Evolutionary conservation across 371 early-diverging fungal species (phyloP), one percentile per base, ranked within the genome.

Genomic region (Capillidium rhysosporum): DNA sequence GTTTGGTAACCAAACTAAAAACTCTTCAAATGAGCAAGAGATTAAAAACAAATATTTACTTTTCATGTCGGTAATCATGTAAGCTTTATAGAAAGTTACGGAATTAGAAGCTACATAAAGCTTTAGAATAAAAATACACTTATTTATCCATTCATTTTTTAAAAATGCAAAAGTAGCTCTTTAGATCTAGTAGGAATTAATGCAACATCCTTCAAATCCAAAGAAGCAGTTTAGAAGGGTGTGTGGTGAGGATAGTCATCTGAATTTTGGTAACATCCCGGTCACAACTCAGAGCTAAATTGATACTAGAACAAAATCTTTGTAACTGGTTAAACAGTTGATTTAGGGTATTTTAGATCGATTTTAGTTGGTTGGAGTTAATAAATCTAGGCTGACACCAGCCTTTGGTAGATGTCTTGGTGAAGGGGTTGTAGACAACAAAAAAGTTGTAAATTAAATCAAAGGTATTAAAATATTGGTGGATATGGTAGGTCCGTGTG

Each of bases 401-500:
- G 55, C 73, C 34, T 34, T 34, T 34, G 34, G 34, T 71, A 2
- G 76, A 70, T 4, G 79, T 75, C 41, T 75, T 72, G 0, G 75
- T 72, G 12, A 68, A 65, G 8, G 69, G 68, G 12, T 79, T 58
- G 59, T 84, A 89, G 0, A 86, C 85, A 57, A 73, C 73, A 64
- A 79, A 89, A 0, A 85, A 86, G 77, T 58, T 26, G 9, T n/a
- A n/a, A n/a, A n/a, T n/a, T n/a, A n/a, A 2, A 91, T 60, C 52
- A 90, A 75, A 4, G 88, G 84, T 21, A 94, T 69, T 5, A 92
- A 59, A 9, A 91, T 71, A 58, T 94, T 92, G 1, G 88, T 89
- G 55, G 86, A 84, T 16, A 86, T 64, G 40, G 82, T 88, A 44
- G 91, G 66, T 65, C 91, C 95, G 65, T 94, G 95, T 1, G 89